These are phyloP conservation scores for Quercus tomentella DNA, from an alignment of 331 rosid species.

Conservation along the genomic window DNA sequence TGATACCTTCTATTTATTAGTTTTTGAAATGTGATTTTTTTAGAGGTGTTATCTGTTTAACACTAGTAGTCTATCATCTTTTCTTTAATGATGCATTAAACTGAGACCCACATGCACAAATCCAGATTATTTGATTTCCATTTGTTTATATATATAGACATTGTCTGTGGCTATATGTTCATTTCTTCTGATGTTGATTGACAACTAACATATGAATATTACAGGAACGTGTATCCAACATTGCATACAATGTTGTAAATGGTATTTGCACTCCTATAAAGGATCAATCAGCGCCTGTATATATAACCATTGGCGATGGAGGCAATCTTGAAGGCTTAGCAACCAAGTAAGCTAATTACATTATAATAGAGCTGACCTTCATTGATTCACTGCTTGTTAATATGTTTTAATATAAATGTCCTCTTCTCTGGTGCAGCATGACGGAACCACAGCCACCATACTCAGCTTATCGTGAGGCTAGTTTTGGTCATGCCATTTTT, in stretches of 20 bases:
- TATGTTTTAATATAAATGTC: background rate
- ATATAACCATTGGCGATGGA: slow-evolving; percentile 91
- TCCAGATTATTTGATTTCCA: background rate
- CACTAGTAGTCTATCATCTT: background rate
- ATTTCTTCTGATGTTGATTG: background rate
- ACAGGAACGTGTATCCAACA: slow-evolving; percentile 83
- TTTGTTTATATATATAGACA: background rate
- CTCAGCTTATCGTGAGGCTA: slow-evolving; percentile 85
- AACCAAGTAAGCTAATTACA: slow-evolving; percentile 52
- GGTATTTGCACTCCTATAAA: slow-evolving; percentile 65
- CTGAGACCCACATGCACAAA: background rate
- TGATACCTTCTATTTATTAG: no score
- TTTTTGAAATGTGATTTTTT: no score
- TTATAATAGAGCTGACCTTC: background rate
- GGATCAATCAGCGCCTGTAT: slow-evolving; percentile 87
- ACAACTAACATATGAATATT: background rate
- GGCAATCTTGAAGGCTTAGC: slow-evolving; percentile 92
- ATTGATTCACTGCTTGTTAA: background rate
- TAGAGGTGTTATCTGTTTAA: no score
- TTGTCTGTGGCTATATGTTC: background rate
- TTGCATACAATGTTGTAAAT: slow-evolving; percentile 68
- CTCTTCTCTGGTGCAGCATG: slow-evolving; percentile 54
- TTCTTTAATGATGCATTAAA: background rate
- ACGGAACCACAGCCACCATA: slow-evolving; percentile 79
- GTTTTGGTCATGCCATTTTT: slow-evolving; percentile 84